Evolutionary conservation across 352 stramenopile genomes (phyloP).

Genomic region (Phytophthora constricta): DNA sequence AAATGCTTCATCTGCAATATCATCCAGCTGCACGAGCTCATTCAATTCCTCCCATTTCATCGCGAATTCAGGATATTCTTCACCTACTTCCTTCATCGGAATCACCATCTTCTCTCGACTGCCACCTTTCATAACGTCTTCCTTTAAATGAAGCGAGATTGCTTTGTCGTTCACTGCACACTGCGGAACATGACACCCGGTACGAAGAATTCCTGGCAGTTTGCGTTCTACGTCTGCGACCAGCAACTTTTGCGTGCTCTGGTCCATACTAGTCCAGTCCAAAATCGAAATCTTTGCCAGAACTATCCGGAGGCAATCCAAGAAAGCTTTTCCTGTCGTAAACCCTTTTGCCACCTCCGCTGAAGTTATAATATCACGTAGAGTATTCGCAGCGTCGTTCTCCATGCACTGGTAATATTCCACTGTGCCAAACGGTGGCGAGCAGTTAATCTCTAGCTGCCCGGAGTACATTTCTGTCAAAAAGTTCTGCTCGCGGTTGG

Average conservation of each 20-base stretch:
- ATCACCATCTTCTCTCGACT: conserved; percentile 24
- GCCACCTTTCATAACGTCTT: conserved; percentile 22
- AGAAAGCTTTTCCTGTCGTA: conserved; percentile 43
- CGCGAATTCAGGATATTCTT: conserved; percentile 28
- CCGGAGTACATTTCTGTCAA: conserved; percentile 69
- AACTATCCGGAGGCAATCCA: conserved; percentile 64
- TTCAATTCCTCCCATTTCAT: conserved; percentile 38
- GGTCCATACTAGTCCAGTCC: conserved; percentile 71
- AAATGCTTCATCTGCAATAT: conserved; percentile 40
- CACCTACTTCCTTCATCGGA: conserved; percentile 35
- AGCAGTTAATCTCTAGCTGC: conserved; percentile 68
- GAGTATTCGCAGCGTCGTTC: conserved; percentile 20
- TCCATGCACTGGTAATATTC: conserved; percentile 58
- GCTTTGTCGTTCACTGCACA: conserved; percentile 5
- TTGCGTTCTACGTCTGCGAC: conserved; percentile 43
- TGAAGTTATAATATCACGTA: not conserved
- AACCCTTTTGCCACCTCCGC: conserved; percentile 43
- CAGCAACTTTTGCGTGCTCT: conserved; percentile 47
- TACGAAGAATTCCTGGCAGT: conserved; percentile 49
- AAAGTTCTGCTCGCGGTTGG: conserved; percentile 68
- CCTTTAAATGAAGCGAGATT: conserved; percentile 36
- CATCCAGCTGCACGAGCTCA: conserved; percentile 27
- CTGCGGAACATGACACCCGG: conserved; percentile 34
- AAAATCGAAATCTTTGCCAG: conserved; percentile 73
- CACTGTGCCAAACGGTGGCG: too few species aligned